Evolutionary conservation across 1,284 basidiomycete genomes (phyloP), one percentile per base, ranked within the genome.

Genomic region (Sporisorium graminicola): DNA sequence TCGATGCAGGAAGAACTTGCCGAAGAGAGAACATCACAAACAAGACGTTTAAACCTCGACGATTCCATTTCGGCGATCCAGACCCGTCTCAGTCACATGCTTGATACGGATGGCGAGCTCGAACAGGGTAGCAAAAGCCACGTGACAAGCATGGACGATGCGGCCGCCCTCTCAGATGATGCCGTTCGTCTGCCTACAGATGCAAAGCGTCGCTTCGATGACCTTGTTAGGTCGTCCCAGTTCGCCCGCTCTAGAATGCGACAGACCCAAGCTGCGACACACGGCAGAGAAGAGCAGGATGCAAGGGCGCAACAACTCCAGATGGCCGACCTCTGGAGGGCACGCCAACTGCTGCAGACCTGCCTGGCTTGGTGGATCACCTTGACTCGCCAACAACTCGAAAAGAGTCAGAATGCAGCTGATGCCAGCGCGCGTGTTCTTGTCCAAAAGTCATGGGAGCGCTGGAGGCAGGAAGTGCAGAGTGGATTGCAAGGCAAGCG

Each of bases 311-410:
- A 60, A 16, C 55, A 50, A 16, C 46, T 56, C 27, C 37, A 51
- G 6, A 33, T 51, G 18, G 80, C 80, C 1, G 78, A 78, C 24
- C 43, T 31, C 14, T 59, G 42, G 31, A 58, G 60, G n/a, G 60
- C 57, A 22, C 67, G 60, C 8, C 54, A 44, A 18, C 58, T 78
- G 6, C 44, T 69, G 5, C 51, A 51, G 40, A 66, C 55, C 16
- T 64, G 64, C 22, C 40, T 80, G 24, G 58, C 62, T 1, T 80
- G 78, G 78, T 80, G 78, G 78, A 56, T 68, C n/a, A 49, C 75
- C 2, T 52, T 72, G 27, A 60, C 71, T 16, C 66, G 70, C 5
- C 56, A 68, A 7, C 59, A 65, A 43, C 53, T 54, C 6, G 59
- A 65, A 18, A 60, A 54, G 12, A 20, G 14, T 10, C 58, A 57